phyloP scores from a whole-genome alignment of 192 early-diverging fungal species.

The Coemansia sp. region DNA sequence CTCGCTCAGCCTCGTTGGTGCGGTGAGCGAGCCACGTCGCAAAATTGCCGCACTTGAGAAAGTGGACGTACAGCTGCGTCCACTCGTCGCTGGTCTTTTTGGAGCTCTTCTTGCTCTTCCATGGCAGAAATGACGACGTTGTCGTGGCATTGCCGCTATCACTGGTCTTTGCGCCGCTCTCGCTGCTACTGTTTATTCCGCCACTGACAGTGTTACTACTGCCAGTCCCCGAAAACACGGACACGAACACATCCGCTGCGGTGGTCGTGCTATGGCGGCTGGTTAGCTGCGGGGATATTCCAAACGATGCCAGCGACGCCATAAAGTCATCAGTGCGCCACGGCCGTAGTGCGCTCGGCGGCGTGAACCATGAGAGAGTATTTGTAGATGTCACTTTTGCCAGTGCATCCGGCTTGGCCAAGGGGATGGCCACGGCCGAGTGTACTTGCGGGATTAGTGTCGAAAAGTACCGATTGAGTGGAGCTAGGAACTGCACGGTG shows the following conservation, averaged over 20 bases:
- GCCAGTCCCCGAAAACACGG: constrained; percentile 41
- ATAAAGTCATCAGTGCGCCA: constrained; percentile 54
- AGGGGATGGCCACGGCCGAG: constrained; percentile 33
- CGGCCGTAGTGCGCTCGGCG: constrained; percentile 37
- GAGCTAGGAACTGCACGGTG: constrained; percentile 91
- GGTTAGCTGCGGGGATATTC: constrained; percentile 50
- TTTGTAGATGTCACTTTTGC: constrained; percentile 11
- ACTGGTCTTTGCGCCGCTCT: not conserved
- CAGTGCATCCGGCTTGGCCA: constrained; percentile 8
- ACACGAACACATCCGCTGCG: constrained; percentile 39
- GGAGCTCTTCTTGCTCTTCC: constrained; percentile 36
- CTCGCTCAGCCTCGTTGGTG: constrained; percentile 76
- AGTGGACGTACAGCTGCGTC: constrained; percentile 75
- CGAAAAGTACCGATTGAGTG: constrained; percentile 93
- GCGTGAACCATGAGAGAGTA: constrained; percentile 37
- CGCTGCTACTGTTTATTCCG: constrained; percentile 6
- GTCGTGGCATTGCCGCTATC: not conserved
- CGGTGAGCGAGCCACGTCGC: constrained; percentile 90
- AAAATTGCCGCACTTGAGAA: constrained; percentile 94
- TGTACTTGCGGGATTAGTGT: constrained; percentile 74
- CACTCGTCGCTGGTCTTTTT: constrained; percentile 65
- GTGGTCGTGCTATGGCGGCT: constrained; percentile 20
- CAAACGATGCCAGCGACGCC: constrained; percentile 44
- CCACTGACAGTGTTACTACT: constrained; percentile 1
- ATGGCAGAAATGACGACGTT: constrained; percentile 20